These are phyloP conservation scores for Boletus rufocinnamomeus DNA, from an alignment of 768 basidiomycete genomes.

Conservation along the genomic window DNA sequence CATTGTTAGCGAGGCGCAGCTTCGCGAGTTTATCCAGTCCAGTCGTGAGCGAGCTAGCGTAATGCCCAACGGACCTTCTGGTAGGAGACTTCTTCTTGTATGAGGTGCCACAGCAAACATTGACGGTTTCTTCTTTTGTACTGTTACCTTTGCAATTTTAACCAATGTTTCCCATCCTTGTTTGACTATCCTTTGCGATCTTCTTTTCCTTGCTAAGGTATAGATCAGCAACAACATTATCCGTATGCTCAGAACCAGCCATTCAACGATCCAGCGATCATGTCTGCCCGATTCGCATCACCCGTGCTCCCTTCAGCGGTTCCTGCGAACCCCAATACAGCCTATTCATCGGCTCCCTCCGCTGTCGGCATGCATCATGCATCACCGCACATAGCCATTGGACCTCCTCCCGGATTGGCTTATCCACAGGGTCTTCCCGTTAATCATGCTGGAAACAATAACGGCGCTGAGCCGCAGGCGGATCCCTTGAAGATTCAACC, in stretches of 20 bases:
- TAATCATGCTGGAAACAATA: slow-evolving; percentile 23
- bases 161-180: slow-evolving; percentile 20
- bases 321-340: slow-evolving; percentile 11
- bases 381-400: slow-evolving; percentile 39
- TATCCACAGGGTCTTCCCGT: slow-evolving; percentile 39
- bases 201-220: slow-evolving; percentile 23
- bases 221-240: slow-evolving; percentile 41
- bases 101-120: slow-evolving; percentile 35
- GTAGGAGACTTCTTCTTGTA: slow-evolving; percentile 51
- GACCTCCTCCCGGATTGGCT: slow-evolving; percentile 70
- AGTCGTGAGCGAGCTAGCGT: slow-evolving; percentile 58
- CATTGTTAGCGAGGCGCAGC: slow-evolving; percentile 68
- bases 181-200: slow-evolving; percentile 14
- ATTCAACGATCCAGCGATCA: slow-evolving; percentile 78
- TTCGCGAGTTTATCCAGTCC: slow-evolving; percentile 73
- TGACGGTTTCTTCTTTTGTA: slow-evolving; percentile 37
- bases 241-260: slow-evolving; percentile 43
- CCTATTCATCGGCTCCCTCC: slow-evolving; percentile 18
- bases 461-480: slow-evolving; percentile 21
- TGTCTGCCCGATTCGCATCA: slow-evolving; percentile 68
- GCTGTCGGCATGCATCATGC: slow-evolving; percentile 15
- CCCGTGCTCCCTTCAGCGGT: slow-evolving; percentile 31
- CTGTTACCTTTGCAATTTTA: slow-evolving; percentile 24
- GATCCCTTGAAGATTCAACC: slow-evolving; percentile 31
- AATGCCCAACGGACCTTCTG: slow-evolving; percentile 40